Base-by-base conservation (phyloP, 352 stramenopile species). In the Phytophthora kernoviae region DNA sequence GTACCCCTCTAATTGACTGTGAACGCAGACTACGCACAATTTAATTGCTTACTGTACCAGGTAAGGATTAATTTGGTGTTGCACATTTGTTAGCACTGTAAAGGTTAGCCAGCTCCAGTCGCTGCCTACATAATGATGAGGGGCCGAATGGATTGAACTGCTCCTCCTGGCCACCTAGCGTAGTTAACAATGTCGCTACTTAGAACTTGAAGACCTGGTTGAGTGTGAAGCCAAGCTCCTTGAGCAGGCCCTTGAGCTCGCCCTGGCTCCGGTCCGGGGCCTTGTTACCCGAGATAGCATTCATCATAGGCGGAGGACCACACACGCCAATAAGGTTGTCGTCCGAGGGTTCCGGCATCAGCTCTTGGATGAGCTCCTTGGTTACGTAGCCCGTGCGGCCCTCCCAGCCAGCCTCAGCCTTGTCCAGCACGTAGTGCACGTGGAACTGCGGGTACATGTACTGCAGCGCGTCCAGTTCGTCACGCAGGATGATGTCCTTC, bases 301-400 rank as follows among this genome's bases (percentile, higher is more conserved):
- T 52, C 85, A 94, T 91, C 75, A 96, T 90, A 15, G 75, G 71
- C 8, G 84, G 88, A 6, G 89, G 89, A n/a, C 89, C 89, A 50
- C 88, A 96, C 22, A 96, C 84, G 39, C 88, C 79, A 11, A 97
- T 81, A 14, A 95, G 59, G 22, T 55, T 65, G 42, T 94, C 77
- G 32, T 82, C 61, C 10, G 73, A 77, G 3, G 87, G 80, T 18
- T 56, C 58, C 0, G 88, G 87, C 39, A 97, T 70, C 30, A 93
- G 57, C 53, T 88, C 70, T 48, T 88, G 42, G 27, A 96, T 61
- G 33, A 96, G 68, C 48, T 90, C 71, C 48, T 84, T 77, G 53
- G 69, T 84, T 11, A 97, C 66, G 57, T 84, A 86, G 22, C 89
- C 89, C 22, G 62, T 77, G 63, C 79, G 68, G 21, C 77, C 80